Evolutionary conservation across 2,329 filamentous ascomycete genomes (phyloP).

Genomic region (Helminthosporium solani): DNA sequence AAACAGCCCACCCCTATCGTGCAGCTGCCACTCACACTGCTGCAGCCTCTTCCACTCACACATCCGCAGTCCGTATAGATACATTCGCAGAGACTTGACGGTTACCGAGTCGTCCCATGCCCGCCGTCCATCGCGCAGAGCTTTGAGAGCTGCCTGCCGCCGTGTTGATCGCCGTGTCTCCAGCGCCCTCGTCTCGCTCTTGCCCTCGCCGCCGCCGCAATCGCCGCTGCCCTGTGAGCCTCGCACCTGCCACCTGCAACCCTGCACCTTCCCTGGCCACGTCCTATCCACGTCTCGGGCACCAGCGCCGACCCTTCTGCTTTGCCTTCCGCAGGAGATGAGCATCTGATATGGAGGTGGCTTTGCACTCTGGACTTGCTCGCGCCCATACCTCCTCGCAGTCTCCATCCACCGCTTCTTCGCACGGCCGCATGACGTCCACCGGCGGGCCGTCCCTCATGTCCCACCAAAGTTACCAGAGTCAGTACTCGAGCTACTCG

Average conservation of each 20-base stretch:
- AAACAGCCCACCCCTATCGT: constrained; percentile 22
- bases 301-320: too few species aligned
- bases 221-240: constrained; percentile 2
- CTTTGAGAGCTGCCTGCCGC: not conserved
- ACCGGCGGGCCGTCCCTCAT: constrained; percentile 42
- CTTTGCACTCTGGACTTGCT: constrained; percentile 29
- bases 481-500: constrained; percentile 50
- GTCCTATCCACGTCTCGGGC: constrained; percentile 5
- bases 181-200: not conserved
- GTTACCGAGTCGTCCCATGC: constrained; percentile 1
- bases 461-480: constrained; percentile 49
- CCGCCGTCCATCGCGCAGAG: constrained; percentile 1
- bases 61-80: constrained; percentile 3
- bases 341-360: constrained; percentile 39
- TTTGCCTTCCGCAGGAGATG: constrained; percentile 24
- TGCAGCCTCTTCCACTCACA: constrained; percentile 9
- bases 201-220: constrained; percentile 1
- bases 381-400: constrained; percentile 24
- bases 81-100: constrained; percentile 3
- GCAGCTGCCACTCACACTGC: constrained; percentile 15
- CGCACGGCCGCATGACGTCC: constrained; percentile 37
- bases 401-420: constrained; percentile 22
- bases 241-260: constrained; percentile 15
- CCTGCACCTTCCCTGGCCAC: constrained; percentile 18
- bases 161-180: not conserved